Evolutionary conservation across 2,329 filamentous ascomycete species (phyloP).

Genomic region (Fusarium clavum): DNA sequence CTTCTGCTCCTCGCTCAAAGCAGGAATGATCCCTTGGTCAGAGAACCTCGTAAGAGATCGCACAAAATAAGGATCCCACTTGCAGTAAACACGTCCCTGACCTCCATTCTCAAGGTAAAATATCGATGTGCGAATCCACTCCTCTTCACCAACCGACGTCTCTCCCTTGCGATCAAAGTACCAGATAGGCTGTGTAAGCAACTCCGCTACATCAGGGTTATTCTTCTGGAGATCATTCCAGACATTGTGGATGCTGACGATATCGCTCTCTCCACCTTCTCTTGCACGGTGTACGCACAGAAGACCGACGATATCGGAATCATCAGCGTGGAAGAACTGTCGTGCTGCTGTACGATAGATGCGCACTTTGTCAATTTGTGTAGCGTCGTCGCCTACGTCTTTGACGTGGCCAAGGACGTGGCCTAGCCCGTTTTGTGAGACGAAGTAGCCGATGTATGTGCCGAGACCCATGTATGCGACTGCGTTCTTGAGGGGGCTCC

Average conservation of each 20-base stretch:
- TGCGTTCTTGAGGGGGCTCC: conserved; percentile 83
- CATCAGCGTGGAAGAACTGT: conserved; percentile 73
- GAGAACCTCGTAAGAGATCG: conserved; percentile 80
- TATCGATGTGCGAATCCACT: conserved; percentile 77
- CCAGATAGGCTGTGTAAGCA: conserved; percentile 83
- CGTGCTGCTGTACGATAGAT: conserved; percentile 88
- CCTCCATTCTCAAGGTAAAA: conserved; percentile 80
- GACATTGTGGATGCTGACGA: conserved; percentile 81
- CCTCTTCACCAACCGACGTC: conserved; percentile 77
- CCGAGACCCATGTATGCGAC: conserved; percentile 92
- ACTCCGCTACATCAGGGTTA: conserved; percentile 81
- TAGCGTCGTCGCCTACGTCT: conserved; percentile 84
- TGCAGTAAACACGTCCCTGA: conserved; percentile 66
- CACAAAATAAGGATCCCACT: conserved; percentile 93
- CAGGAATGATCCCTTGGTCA: conserved; percentile 77
- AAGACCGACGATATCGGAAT: conserved; percentile 84
- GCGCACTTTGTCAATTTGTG: conserved; percentile 85
- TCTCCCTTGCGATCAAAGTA: conserved; percentile 95
- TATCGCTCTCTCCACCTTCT: conserved; percentile 85
- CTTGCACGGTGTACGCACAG: conserved; percentile 82
- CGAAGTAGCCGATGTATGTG: conserved; percentile 87
- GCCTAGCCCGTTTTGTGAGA: conserved; percentile 85
- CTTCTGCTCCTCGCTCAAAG: conserved; percentile 75
- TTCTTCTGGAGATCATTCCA: conserved; percentile 83
- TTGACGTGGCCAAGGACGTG: conserved; percentile 92